Conservation (phyloP, 805 yeast species). For the Suhomyces emberorum region DNA sequence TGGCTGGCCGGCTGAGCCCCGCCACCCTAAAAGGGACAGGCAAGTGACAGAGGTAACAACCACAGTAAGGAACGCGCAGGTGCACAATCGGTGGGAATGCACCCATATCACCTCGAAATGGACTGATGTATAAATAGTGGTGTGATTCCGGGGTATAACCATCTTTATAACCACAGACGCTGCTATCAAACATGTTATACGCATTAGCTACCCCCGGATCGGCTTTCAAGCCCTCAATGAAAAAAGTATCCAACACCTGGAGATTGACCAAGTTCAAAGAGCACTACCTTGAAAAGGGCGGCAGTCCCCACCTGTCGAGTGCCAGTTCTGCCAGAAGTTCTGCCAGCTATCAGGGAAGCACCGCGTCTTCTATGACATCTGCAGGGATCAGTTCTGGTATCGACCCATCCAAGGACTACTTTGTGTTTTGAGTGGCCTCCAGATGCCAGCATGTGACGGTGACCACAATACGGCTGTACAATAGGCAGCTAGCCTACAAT, state of each 20-base stretch:
- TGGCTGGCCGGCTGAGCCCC: too few species aligned
- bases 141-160: background rate
- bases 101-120: background rate
- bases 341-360: too few species aligned
- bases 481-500: too few species aligned
- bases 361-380: background rate
- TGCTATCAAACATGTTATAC: slow-evolving; percentile 18
- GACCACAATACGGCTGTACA: too few species aligned
- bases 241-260: slow-evolving; percentile 33
- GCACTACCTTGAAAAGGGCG: slow-evolving; percentile 24
- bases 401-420: slow-evolving; percentile 3
- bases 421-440: background rate
- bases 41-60: too few species aligned
- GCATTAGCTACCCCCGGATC: slow-evolving; percentile 37
- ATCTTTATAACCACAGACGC: background rate
- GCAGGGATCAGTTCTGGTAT: background rate
- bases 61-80: too few species aligned
- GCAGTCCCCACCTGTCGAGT: slow-evolving; percentile 15
- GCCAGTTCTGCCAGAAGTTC: slow-evolving; percentile 7
- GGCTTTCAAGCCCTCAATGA: slow-evolving; percentile 35
- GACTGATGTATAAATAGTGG: background rate
- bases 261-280: slow-evolving; percentile 35
- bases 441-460: too few species aligned
- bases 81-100: too few species aligned
- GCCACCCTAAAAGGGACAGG: too few species aligned